Base-by-base conservation (phyloP, 1,284 basidiomycete species). In the Cutaneotrichosporon daszewskae region DNA sequence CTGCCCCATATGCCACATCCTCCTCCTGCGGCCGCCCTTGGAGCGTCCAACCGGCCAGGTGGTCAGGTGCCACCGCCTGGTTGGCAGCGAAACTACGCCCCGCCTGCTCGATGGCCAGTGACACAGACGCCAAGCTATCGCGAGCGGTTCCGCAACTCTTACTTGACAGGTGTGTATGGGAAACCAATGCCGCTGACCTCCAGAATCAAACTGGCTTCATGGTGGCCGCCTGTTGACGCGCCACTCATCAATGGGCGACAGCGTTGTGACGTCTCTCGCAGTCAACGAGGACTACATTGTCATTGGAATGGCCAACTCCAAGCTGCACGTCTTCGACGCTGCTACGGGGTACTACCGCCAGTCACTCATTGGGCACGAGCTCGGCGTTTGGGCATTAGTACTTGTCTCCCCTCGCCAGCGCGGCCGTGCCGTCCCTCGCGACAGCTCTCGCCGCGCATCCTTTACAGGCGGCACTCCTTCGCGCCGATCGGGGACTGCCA, bases 321-420 rank as follows among this genome's bases (percentile, higher is more conserved):
- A 83, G 54, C 86, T 97, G 34, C 87, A 91, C 62, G 78, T 96
- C 19, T 96, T 94, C 70, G 84, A 83, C 55, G 82, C 85, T 1
- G 74, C 74, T 29, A 87, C 85, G 0, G 94, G 92, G 0, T 78
- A 84, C 5, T 80, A 87, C 38, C 77, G 78, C 23, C 78, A 83
- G 34, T 88, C 86, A 0, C 77, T 98, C 3, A 75, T 81, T 1
- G 94, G 91, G 0, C 92, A 96, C 69, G 82, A 85, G 16, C 75
- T 78, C 9, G 94, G 94, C 10, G 91, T 97, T 1, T 97, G 94
- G 94, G 85, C 87, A 13, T 79, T 97, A 10, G 81, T 84, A 38
- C 76, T 97, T 27, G 81, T 78, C 16, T 62, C 63, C 11, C 17
- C 31, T 31, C 22, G 22, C 37, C 23, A 22, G 20, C 23, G 3